A percentile compares a stretch with the other conserved stretches of the same genome.
Conservation (phyloP, 768 basidiomycete genomes). For the Trametes cinnabarina region DNA sequence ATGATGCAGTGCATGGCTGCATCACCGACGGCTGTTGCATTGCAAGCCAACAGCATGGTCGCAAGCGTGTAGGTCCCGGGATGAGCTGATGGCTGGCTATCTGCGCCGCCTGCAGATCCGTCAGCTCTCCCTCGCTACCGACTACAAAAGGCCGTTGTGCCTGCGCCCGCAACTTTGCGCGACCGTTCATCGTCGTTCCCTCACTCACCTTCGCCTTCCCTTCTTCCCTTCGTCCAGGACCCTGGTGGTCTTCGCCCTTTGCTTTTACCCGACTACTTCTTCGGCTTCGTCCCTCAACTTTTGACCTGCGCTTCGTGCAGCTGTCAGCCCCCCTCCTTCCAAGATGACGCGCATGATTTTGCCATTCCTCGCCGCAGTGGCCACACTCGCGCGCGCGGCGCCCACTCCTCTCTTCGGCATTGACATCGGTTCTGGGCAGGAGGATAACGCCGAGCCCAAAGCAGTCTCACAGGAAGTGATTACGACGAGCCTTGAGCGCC, state of each 20-base stretch:
- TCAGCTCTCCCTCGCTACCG: neutral
- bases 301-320: too few relatives aligned
- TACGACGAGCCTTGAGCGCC: slow-evolving; percentile 19
- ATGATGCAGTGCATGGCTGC: neutral
- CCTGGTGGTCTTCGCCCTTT: slow-evolving; percentile 19
- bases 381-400: slow-evolving; percentile 15
- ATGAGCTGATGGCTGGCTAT: neutral
- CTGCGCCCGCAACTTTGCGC: neutral
- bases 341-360: slow-evolving; percentile 13
- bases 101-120: neutral
- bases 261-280: neutral
- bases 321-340: too few relatives aligned
- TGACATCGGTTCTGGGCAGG: slow-evolving; percentile 13
- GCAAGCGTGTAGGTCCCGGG: neutral
- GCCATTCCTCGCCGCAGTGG: slow-evolving; percentile 13
- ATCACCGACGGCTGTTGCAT: slow-evolving; percentile 1
- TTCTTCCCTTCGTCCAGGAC: slow-evolving; percentile 5
- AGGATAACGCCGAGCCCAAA: slow-evolving; percentile 7
- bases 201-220: neutral
- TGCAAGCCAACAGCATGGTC: neutral
- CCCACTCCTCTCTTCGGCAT: slow-evolving; percentile 24
- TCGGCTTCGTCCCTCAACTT: too few relatives aligned
- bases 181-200: slow-evolving; percentile 1
- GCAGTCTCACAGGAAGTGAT: slow-evolving; percentile 23
- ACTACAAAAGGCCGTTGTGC: slow-evolving; percentile 3